Evolutionary conservation across 768 basidiomycete species (phyloP), one percentile per base, ranked within the genome.

Genomic region (Jaapia argillacea): DNA sequence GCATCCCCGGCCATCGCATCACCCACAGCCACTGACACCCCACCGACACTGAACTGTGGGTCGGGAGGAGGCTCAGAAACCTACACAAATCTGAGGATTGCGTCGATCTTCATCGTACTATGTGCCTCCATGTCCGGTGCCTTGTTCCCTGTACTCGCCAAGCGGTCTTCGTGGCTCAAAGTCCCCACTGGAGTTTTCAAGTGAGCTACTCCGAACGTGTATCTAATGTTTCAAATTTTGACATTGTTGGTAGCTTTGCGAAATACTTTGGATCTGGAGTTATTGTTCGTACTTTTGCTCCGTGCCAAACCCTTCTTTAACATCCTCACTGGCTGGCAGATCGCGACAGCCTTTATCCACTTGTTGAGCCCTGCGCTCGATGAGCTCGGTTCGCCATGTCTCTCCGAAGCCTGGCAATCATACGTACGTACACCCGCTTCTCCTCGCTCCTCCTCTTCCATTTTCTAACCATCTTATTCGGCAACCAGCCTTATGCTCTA

Each of bases 231-330:
- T n/a, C n/a, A n/a, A n/a, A n/a, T n/a, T n/a, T n/a, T n/a, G n/a
- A n/a, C n/a, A n/a, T n/a, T n/a, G n/a, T n/a, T n/a, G n/a, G 16
- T 45, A 85, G 84, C 41, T 87, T 91, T 58, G 81, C 85, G 24
- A 91, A 89, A 61, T 90, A 83, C 59, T 92, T 93, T 61, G 90
- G 90, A 21, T 89, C 86, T 12, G 90, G 90, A 20, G 85, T 89
- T 40, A 88, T 89, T 52, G 85, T 86, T 45, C 52, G 81, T 66
- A 24, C 45, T 37, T 36, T n/a, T n/a, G n/a, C 20, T 22, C 23
- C 18, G n/a, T 41, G 16, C 13, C 14, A 36, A 40, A 38, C 43
- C 28, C 28, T 16, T 10, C 24, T 40, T 24, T 48, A 5, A 48
- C 31, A 42, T n/a, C n/a, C 22, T 45, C 12, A 21, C 41, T 41